A percentile compares a stretch with the other conserved stretches of the same genome.
Conservation (phyloP, 2,329 filamentous ascomycete genomes). For the Fusarium udum region DNA sequence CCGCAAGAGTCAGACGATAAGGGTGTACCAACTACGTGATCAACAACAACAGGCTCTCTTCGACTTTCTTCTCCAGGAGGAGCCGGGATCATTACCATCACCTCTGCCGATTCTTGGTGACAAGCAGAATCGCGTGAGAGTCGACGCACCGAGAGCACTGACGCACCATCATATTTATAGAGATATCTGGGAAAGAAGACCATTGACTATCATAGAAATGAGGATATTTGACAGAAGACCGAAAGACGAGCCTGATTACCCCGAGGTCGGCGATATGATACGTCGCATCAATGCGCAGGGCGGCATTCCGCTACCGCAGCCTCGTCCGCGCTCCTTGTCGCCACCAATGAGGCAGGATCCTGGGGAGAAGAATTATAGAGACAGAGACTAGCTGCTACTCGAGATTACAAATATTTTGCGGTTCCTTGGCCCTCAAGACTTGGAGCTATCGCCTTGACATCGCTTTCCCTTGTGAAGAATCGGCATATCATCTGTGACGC, state of each 20-base stretch:
- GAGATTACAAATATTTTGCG: rapidly evolving
- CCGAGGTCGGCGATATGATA: slow-evolving; percentile 6
- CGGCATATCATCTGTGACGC: slow-evolving; percentile 11
- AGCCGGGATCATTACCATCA: background rate
- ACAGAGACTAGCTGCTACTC: background rate
- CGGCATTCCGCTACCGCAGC: background rate
- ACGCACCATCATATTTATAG: slow-evolving; percentile 15
- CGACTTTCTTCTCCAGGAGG: background rate
- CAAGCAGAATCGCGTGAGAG: slow-evolving; percentile 11
- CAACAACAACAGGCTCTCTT: slow-evolving; percentile 18
- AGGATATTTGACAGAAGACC: slow-evolving; percentile 11
- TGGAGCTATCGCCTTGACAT: background rate
- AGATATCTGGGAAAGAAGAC: slow-evolving; percentile 26
- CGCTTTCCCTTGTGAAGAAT: slow-evolving; percentile 2
- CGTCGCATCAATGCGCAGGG: slow-evolving; percentile 3
- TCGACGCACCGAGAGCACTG: slow-evolving; percentile 15
- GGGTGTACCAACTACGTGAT: slow-evolving; percentile 20
- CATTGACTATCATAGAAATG: background rate
- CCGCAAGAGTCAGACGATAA: slow-evolving; percentile 13
- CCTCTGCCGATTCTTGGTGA: slow-evolving; percentile 13
- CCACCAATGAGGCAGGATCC: background rate
- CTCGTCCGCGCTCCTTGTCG: background rate
- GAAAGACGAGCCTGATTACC: slow-evolving; percentile 21
- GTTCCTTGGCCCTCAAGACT: background rate
- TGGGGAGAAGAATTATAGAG: background rate